Conservation (phyloP, 768 basidiomycete genomes). For the Lentinus brumalis region DNA sequence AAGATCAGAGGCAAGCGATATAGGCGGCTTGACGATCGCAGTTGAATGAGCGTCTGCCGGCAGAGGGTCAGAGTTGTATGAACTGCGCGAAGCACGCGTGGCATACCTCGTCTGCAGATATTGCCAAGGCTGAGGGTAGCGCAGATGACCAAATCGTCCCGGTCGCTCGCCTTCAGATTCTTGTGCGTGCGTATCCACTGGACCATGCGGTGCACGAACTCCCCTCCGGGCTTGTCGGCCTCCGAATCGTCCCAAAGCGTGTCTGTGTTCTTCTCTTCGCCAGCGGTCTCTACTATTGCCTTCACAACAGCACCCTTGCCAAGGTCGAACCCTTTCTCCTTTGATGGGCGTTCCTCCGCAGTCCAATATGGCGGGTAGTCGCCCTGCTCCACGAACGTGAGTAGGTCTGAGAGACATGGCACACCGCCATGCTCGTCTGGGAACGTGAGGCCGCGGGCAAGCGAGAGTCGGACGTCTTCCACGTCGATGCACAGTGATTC, state of each 20-base stretch:
- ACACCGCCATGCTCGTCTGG: conserved; percentile 55
- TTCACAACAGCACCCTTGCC: conserved; percentile 89
- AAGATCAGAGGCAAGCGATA: conserved; percentile 66
- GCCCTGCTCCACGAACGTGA: conserved; percentile 76
- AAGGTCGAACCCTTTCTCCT: conserved; percentile 73
- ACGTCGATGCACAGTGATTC: conserved; percentile 80
- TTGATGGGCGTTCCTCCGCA: conserved; percentile 50
- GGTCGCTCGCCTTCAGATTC: conserved; percentile 38
- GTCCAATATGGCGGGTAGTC: conserved; percentile 69
- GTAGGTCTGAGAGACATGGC: conserved; percentile 61
- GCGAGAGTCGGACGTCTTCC: conserved; percentile 70
- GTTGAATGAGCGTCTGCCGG: conserved; percentile 57
- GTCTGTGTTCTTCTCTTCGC: conserved; percentile 77
- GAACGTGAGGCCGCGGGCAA: conserved; percentile 66
- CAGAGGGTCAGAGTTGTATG: conserved; percentile 10
- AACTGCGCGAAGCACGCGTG: neutral
- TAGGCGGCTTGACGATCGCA: conserved; percentile 50
- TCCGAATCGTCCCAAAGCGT: conserved; percentile 74
- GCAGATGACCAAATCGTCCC: conserved; percentile 83
- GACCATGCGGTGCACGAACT: conserved; percentile 73
- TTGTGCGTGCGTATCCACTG: conserved; percentile 68
- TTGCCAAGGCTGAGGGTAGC: conserved; percentile 85
- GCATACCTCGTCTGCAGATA: conserved; percentile 70
- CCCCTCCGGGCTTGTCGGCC: conserved; percentile 59
- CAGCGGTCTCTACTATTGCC: conserved; percentile 81